phyloP scores from a whole-genome alignment of 2,329 filamentous ascomycete species.

The Pseudogymnoascus pannorum region DNA sequence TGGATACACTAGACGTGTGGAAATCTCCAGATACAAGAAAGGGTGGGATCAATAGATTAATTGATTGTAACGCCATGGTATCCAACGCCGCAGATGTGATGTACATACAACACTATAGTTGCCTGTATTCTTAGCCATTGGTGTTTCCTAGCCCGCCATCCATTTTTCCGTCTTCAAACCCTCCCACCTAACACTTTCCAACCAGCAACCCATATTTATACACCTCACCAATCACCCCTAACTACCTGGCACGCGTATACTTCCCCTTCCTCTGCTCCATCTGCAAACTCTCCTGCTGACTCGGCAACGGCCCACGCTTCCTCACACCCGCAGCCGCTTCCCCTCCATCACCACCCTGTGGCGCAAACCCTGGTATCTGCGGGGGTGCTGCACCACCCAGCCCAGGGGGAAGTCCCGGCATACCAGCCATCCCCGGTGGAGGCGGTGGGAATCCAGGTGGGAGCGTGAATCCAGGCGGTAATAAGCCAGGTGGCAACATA shows the following conservation, averaged over 20 bases:
- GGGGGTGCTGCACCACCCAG: conserved; percentile 1
- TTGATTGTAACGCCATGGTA: conserved; percentile 5
- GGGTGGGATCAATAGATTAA: neutral
- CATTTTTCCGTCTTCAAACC: neutral
- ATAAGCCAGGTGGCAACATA: conserved; percentile 40
- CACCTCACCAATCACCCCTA: neutral
- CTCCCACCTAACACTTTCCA: neutral
- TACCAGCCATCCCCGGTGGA: conserved; percentile 36
- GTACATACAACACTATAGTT: neutral
- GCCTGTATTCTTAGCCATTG: neutral
- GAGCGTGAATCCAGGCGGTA: conserved; percentile 35
- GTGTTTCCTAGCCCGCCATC: neutral
- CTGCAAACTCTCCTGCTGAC: conserved; percentile 74
- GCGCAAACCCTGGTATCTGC: conserved; percentile 30
- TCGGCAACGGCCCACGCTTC: conserved; percentile 64
- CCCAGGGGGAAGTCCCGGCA: neutral
- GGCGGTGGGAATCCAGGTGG: conserved; percentile 32
- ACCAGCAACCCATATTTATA: neutral
- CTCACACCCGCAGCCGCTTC: conserved; percentile 39
- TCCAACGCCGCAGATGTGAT: neutral
- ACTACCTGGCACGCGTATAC: conserved; percentile 42
- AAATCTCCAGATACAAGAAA: neutral
- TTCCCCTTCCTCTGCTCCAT: conserved; percentile 64
- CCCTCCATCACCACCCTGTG: conserved; percentile 23
- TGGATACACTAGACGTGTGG: neutral